These are phyloP conservation scores for Viola pubescens DNA, from an alignment of 441 rosid species.

Conservation along the genomic window DNA sequence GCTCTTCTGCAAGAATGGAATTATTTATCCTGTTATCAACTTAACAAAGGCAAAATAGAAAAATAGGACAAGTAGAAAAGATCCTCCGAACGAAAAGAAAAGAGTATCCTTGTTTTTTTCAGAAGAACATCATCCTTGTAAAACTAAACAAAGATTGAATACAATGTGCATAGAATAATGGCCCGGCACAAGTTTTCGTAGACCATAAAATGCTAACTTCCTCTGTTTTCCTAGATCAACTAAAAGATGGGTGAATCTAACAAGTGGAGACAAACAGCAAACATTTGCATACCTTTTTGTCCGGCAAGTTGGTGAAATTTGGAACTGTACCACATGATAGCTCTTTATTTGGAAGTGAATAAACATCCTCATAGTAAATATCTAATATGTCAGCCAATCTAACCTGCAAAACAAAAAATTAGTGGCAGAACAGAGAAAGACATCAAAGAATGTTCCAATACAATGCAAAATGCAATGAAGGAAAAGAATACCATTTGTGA, in stretches of 20 bases:
- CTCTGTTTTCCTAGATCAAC: background rate
- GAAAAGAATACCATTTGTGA: slow-evolving; percentile 71
- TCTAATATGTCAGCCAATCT: slow-evolving; percentile 74
- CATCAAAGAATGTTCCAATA: slow-evolving; percentile 1
- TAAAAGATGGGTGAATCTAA: background rate
- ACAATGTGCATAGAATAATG: background rate
- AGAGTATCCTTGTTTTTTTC: too few relatives aligned
- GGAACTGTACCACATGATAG: slow-evolving; percentile 36
- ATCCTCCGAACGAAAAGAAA: too few relatives aligned
- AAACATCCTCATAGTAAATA: slow-evolving; percentile 70
- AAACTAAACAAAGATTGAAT: too few relatives aligned
- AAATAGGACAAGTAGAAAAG: background rate
- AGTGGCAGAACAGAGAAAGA: slow-evolving; percentile 19
- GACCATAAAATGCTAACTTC: background rate
- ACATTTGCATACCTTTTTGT: slow-evolving; percentile 45
- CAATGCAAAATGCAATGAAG: slow-evolving; percentile 3
- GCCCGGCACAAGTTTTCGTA: background rate
- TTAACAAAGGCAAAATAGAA: background rate
- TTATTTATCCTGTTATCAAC: slow-evolving; percentile 13
- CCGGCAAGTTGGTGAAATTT: slow-evolving; percentile 38
- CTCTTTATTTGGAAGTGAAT: slow-evolving; percentile 65
- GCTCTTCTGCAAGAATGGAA: slow-evolving; percentile 44
- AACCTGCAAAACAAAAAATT: slow-evolving; percentile 38
- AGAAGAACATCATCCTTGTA: too few relatives aligned
- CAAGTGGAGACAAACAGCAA: background rate